Conservation (phyloP, 2,329 filamentous ascomycete genomes). For the Hypoxylon sp. region DNA sequence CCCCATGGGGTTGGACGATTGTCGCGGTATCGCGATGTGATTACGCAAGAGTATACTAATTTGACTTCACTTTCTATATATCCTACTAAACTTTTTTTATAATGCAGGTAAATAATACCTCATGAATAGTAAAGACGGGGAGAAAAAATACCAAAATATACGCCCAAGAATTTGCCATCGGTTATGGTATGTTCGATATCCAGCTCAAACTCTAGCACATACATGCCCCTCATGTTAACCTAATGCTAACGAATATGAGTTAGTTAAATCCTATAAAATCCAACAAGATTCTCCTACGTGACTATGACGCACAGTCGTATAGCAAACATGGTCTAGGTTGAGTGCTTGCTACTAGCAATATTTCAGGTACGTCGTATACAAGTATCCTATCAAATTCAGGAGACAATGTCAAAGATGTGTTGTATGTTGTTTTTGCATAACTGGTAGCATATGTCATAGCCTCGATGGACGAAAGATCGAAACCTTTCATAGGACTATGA, state of each 20-base stretch:
- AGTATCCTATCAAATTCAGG: not conserved
- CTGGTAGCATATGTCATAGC: not conserved
- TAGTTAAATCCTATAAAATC: not conserved
- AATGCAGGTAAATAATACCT: not conserved
- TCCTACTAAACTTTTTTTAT: not conserved
- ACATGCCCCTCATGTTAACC: not conserved
- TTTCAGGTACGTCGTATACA: not conserved
- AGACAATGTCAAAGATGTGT: not conserved
- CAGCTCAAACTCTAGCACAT: not conserved
- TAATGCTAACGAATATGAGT: not conserved
- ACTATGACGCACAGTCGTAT: not conserved
- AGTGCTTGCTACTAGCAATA: not conserved
- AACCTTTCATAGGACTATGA: not conserved
- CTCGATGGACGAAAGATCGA: not conserved
- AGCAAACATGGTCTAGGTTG: not conserved
- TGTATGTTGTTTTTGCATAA: not conserved
- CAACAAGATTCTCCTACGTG: not conserved
- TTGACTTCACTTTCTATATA: not conserved
- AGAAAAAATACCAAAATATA: not conserved
- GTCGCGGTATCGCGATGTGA: conserved; percentile 26
- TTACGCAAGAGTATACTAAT: conserved; percentile 22
- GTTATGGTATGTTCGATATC: not conserved
- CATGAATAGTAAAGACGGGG: not conserved
- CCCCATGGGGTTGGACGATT: conserved; percentile 26
- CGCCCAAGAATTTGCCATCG: not conserved